Conservation (phyloP, 345 rosid species). For the Physaria fendleri region DNA sequence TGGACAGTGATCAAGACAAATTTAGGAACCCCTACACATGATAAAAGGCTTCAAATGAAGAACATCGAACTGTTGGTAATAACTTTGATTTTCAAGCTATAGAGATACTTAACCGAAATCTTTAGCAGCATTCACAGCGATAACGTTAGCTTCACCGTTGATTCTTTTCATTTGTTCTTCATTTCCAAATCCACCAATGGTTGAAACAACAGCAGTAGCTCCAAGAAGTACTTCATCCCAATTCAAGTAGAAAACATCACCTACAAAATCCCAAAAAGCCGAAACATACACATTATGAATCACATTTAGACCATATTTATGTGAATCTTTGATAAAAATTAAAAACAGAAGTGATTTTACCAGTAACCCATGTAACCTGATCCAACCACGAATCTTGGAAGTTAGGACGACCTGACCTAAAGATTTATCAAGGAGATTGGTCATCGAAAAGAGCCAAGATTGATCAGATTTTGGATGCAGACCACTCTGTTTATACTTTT, state of each 20-base stretch:
- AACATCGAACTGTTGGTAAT: not conserved
- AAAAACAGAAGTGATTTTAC: slow-evolving; percentile 33
- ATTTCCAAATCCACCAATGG: slow-evolving; percentile 86
- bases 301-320: not conserved
- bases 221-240: slow-evolving; percentile 96
- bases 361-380: slow-evolving; percentile 85
- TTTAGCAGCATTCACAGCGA: slow-evolving; percentile 75
- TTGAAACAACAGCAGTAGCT: slow-evolving; percentile 85
- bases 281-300: not conserved
- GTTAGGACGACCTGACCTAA: slow-evolving; percentile 83
- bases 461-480: not conserved
- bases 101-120: slow-evolving; percentile 46
- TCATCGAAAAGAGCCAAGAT: not conserved
- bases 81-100: not conserved
- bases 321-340: not conserved
- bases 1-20: slow-evolving; percentile 80
- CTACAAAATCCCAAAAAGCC: slow-evolving; percentile 25
- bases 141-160: slow-evolving; percentile 81
- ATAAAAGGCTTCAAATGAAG: not conserved
- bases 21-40: slow-evolving; percentile 61
- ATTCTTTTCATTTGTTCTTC: slow-evolving; percentile 90
- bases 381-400: slow-evolving; percentile 70
- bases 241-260: slow-evolving; percentile 84
- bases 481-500: not conserved
- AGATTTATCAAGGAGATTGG: slow-evolving; percentile 1